Evolutionary conservation across 2,329 filamentous ascomycete species (phyloP), one percentile per base, ranked within the genome.

Genomic region (Aureobasidium sp.): DNA sequence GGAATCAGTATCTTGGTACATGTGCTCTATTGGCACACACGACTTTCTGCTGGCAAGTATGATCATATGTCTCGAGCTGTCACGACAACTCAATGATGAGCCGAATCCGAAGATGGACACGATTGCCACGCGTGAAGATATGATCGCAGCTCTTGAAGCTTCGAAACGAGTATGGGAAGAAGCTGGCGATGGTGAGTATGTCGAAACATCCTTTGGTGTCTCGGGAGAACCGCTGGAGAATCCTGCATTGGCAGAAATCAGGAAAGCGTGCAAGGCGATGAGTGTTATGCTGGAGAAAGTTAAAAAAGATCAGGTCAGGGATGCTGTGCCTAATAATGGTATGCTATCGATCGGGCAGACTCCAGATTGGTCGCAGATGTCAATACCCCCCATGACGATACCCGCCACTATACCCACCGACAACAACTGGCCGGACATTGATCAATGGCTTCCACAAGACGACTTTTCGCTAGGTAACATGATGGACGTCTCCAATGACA

Each of bases 31-130:
- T 3, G 67, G 70, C 3, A 71, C 70, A 1, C 70, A 74, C 39
- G 71, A 75, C 54, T 78, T 76, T 57, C 62, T 78, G 3, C 63
- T 77, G 0, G 74, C 72, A 3, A 71, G 72, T 10, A 76, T 74
- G 65, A 62, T 78, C 8, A 60, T 78, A 2, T 77, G 74, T 55
- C 64, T 74, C 6, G 74, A 74, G 52, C 56, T 77, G 1, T 60
- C 58, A 6, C 57, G 62, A 30, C 42, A 54, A 53, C n/a, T 25
- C 16, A 54, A 45, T 29, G 42, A 54, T 8, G n/a, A 55, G 16
- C 19, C 14, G 44, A 55, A 30, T 24, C 56, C 29, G 29, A 55
- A 17, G 56, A 56, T 55, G 12, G 60, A 62, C 30, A 29, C 29
- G 10, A 24, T 32, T 4, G 39, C 51, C 11, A 53, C 51, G 17